Evolutionary conservation across 345 rosid species (phyloP), one percentile per base, ranked within the genome.

Genomic region (Eucalyptus sp.): DNA sequence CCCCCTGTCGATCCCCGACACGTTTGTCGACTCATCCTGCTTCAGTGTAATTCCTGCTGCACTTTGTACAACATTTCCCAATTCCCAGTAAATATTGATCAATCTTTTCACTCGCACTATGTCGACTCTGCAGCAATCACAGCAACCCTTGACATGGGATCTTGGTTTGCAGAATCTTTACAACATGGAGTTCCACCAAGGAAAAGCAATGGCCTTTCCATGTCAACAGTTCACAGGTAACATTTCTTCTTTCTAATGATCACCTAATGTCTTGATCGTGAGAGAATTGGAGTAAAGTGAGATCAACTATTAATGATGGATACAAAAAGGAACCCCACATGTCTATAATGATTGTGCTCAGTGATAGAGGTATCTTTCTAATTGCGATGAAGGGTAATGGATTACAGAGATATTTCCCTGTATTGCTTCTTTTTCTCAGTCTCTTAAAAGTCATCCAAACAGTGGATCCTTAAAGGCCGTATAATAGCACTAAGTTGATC

Each of bases 131-230:
- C 83, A 51, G 41, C 46, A 51, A 60, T 52, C 56, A n/a, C 86
- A 79, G 91, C 95, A 96, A 94, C 96, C 94, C 87, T 86, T 94
- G 33, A 88, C 91, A 71, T 98, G 98, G 98, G 95, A 95, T 92
- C 92, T 92, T 87, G 95, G 94, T 89, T 89, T 94, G 54, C 97
- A 94, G 48, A 94, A 93, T 91, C 94, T 94, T 87, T 96, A 93
- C 93, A 93, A 86, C 90, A 88, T 94, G 87, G 94, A 93, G 88
- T 92, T 92, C 92, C 96, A 95, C 87, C 93, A 93, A 89, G 93
- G 90, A 89, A 88, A 90, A 91, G 86, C 90, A 89, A 87, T 93
- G 87, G 11, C 90, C 86, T 91, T 91, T 76, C 90, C 94, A 87
- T 86, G 91, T 90, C 93, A 91, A 88, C 93, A 91, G 88, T 92